Conservation (phyloP, 305 asterid genomes). For the Fraxinus dipetala region DNA sequence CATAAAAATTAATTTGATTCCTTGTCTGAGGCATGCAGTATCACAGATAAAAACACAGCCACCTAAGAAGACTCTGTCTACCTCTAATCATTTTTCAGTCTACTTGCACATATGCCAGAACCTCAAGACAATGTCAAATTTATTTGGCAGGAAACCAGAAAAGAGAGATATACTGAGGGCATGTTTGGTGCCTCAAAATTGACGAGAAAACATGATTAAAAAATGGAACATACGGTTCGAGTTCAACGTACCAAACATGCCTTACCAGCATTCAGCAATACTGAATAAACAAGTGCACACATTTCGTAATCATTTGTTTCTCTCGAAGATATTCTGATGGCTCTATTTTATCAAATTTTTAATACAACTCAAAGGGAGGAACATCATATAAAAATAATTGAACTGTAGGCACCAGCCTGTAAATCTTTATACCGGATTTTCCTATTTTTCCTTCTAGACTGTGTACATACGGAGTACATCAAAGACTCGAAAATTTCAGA, state of each 20-base stretch:
- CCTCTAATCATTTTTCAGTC: not conserved
- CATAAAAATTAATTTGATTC: slow-evolving; percentile 19
- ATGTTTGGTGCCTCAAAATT: not conserved
- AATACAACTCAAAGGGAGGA: not conserved
- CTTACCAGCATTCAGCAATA: not conserved
- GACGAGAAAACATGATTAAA: not conserved
- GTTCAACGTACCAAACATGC: not conserved
- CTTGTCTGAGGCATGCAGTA: slow-evolving; percentile 16
- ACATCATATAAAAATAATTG: not conserved
- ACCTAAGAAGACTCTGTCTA: slow-evolving; percentile 27
- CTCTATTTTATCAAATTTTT: not conserved
- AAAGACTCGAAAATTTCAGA: slow-evolving; percentile 8
- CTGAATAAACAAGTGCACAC: not conserved
- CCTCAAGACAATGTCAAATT: not conserved
- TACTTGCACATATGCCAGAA: slow-evolving; percentile 10
- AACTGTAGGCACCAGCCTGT: not conserved
- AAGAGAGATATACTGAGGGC: not conserved
- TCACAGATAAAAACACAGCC: slow-evolving; percentile 20
- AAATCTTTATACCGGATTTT: slow-evolving; percentile 6
- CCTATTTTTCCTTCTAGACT: not conserved
- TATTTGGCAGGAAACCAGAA: not conserved
- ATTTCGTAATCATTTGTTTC: not conserved
- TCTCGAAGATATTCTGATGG: not conserved
- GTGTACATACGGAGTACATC: not conserved
- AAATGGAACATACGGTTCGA: not conserved